Evolutionary conservation across 1,139 yeast genomes (phyloP).

Genomic region (Suhomyces guaymorum): DNA sequence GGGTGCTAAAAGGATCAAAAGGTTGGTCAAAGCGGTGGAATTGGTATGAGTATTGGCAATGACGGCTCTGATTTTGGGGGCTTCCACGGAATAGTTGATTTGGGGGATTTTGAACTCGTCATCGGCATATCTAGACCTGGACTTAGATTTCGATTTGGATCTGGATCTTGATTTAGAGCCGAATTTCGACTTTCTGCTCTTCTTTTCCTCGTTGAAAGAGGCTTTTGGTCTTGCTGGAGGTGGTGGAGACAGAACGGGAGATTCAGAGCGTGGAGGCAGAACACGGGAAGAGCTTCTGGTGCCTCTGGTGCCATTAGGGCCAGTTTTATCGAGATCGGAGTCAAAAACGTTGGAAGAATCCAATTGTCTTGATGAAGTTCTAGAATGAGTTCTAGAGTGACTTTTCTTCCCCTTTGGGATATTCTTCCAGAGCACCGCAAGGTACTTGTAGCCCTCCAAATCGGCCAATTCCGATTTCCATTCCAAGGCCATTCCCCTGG

Average conservation of each 20-base stretch:
- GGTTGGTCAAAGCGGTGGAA: constrained; percentile 70
- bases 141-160: constrained; percentile 9
- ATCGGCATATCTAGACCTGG: constrained; percentile 46
- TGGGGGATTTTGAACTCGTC: constrained; percentile 62
- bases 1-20: constrained; percentile 56
- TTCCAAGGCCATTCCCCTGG: constrained; percentile 52
- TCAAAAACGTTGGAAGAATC: constrained; percentile 14
- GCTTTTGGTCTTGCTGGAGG: constrained; percentile 33
- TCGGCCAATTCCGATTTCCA: constrained; percentile 64
- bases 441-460: constrained; percentile 49
- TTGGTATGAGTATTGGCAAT: constrained; percentile 78
- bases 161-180: too few species aligned
- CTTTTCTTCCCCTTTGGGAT: constrained; percentile 24
- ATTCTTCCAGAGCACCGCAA: constrained; percentile 49
- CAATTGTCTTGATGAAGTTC: constrained; percentile 6
- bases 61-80: constrained; percentile 66
- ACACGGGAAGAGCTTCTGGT: too few species aligned
- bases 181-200: too few species aligned
- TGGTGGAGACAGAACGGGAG: constrained; percentile 4
- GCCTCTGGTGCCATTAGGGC: too few species aligned
- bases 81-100: constrained; percentile 68
- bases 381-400: constrained; percentile 9
- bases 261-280: neutral
- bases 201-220: neutral
- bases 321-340: constrained; percentile 9